Conservation (phyloP, 2,329 filamentous ascomycete genomes). For the Paraphoma chrysanthemicola region DNA sequence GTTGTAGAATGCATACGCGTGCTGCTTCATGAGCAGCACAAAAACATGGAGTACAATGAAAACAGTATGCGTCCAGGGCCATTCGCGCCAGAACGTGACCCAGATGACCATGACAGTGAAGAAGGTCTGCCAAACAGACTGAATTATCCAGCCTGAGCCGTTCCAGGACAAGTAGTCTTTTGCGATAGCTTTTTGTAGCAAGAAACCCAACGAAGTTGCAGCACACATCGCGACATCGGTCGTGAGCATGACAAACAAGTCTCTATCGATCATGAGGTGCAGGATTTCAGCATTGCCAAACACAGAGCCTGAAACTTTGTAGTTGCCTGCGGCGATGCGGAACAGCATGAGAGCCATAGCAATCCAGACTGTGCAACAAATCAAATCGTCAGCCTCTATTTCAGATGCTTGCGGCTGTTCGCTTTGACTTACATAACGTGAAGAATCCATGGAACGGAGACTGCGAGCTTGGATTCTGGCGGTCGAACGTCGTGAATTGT, state of each 20-base stretch:
- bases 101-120: conserved; percentile 69
- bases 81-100: conserved; percentile 73
- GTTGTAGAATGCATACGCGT: conserved; percentile 81
- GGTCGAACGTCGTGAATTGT: conserved; percentile 77
- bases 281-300: conserved; percentile 77
- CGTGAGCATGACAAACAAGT: conserved; percentile 59
- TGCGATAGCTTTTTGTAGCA: conserved; percentile 68
- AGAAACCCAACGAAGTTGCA: conserved; percentile 69
- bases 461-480: conserved; percentile 69
- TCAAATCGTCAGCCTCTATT: background rate
- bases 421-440: conserved; percentile 63
- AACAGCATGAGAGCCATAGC: conserved; percentile 70
- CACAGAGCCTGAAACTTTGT: conserved; percentile 70
- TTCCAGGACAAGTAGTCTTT: conserved; percentile 72
- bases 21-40: conserved; percentile 84
- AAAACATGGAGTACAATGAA: conserved; percentile 78
- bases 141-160: conserved; percentile 73
- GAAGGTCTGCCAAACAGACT: conserved; percentile 74
- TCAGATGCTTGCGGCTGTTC: too few species aligned
- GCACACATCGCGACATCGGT: conserved; percentile 75
- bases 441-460: conserved; percentile 82
- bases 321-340: conserved; percentile 73
- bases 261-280: conserved; percentile 68
- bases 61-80: conserved; percentile 84
- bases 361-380: conserved; percentile 60